Percentiles rank a stretch among this genome's conserved stretches.
These are phyloP conservation scores for Peronospora belbahrii DNA, from an alignment of 352 stramenopile genomes.

Conservation along the genomic window DNA sequence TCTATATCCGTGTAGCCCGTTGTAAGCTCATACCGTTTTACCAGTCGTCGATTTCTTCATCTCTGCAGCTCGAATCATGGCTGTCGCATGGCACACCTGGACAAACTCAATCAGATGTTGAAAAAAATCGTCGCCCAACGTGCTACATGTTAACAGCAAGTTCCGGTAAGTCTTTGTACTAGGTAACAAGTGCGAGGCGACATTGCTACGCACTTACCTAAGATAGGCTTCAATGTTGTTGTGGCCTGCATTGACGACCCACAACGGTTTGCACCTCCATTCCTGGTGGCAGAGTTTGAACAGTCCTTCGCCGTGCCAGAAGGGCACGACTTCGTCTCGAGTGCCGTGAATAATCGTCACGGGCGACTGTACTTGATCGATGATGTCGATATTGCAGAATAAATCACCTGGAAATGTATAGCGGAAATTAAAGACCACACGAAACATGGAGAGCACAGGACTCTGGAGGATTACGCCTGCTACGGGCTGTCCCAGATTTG, in stretches of 20 bases:
- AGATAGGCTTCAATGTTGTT: constrained; percentile 98
- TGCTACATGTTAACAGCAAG: constrained; percentile 19
- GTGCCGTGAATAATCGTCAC: constrained; percentile 98
- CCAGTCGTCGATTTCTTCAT: constrained; percentile 19
- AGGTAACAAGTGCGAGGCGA: neutral
- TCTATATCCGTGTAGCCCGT: constrained; percentile 27
- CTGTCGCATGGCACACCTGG: constrained; percentile 62
- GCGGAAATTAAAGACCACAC: constrained; percentile 97
- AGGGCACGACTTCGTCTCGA: constrained; percentile 97
- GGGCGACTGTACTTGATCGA: constrained; percentile 86
- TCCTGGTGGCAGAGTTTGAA: constrained; percentile 89
- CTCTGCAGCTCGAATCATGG: constrained; percentile 34
- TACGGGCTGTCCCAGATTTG: constrained; percentile 80
- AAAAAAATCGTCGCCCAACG: constrained; percentile 74
- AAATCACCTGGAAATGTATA: constrained; percentile 95
- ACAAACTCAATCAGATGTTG: constrained; percentile 72
- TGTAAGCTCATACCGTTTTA: constrained; percentile 23
- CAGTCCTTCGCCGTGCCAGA: constrained; percentile 94
- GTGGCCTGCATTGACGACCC: constrained; percentile 94
- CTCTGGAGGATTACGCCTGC: constrained; percentile 95
- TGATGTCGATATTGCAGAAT: constrained; percentile 96
- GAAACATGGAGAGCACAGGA: constrained; percentile 94
- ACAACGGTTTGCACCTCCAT: constrained; percentile 95
- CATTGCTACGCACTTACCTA: constrained; percentile 32
- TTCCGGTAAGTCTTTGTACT: constrained; percentile 6